Conservation (phyloP, 2,329 filamentous ascomycete species). For the Paraconiothyrium brasiliense region DNA sequence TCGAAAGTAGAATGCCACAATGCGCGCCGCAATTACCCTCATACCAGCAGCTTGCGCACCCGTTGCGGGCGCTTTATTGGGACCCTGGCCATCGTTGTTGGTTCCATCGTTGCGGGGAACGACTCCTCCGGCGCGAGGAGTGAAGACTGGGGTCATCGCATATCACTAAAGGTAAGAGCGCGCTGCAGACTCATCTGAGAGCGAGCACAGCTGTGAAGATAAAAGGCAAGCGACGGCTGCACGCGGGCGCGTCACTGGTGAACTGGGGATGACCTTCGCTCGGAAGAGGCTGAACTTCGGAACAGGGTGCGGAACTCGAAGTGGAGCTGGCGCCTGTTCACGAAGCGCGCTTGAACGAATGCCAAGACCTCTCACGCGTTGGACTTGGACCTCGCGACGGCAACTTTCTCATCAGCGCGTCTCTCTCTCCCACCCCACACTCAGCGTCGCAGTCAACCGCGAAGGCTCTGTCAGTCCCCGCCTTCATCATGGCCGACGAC, state of each 20-base stretch:
- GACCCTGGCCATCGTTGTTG: conserved; percentile 29
- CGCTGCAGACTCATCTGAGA: conserved; percentile 30
- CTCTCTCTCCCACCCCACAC: conserved; percentile 24
- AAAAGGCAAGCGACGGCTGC: conserved; percentile 12
- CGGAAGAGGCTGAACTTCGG: conserved; percentile 11
- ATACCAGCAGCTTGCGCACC: conserved; percentile 87
- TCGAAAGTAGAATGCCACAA: conserved; percentile 89
- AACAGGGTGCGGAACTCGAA: conserved; percentile 1
- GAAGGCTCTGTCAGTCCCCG: conserved; percentile 29
- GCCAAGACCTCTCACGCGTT: conserved; percentile 14
- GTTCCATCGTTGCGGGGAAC: conserved; percentile 29
- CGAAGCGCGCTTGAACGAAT: conserved; percentile 13
- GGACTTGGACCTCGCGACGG: conserved; percentile 26
- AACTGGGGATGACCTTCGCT: conserved; percentile 11
- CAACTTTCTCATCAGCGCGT: conserved; percentile 32
- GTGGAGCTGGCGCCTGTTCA: neutral
- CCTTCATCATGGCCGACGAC: conserved; percentile 67
- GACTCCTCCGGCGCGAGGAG: conserved; percentile 45
- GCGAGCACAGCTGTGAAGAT: neutral
- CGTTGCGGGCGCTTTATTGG: conserved; percentile 67
- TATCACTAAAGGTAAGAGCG: conserved; percentile 33
- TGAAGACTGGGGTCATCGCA: conserved; percentile 51
- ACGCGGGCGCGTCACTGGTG: conserved; percentile 22
- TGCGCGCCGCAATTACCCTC: conserved; percentile 82
- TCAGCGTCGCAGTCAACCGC: conserved; percentile 28